Percentiles rank a stretch among this genome's conserved stretches.
Conservation (phyloP, 2,329 filamentous ascomycete species). For the Chrysoporthe cubensis region DNA sequence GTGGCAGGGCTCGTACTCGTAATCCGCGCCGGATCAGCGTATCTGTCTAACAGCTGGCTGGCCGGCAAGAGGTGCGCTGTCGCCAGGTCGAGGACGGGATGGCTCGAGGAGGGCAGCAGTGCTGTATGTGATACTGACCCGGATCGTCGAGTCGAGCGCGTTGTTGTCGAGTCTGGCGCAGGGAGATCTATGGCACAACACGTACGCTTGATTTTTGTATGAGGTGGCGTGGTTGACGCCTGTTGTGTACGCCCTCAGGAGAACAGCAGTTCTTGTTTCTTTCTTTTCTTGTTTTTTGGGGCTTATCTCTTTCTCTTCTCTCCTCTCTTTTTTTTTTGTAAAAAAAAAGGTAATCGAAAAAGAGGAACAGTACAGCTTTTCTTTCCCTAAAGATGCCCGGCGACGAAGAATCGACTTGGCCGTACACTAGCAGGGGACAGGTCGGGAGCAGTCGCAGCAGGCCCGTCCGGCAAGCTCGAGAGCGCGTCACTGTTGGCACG, state of each 20-base stretch:
- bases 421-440: not conserved
- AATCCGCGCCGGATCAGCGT: not conserved
- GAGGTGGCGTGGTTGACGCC: not conserved
- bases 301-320: not conserved
- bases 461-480: not conserved
- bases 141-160: not conserved
- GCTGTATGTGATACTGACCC: not conserved
- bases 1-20: not conserved
- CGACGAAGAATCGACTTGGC: not conserved
- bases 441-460: not conserved
- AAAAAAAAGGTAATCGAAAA: too few relatives aligned
- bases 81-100: too few relatives aligned
- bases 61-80: not conserved
- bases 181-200: constrained; percentile 2
- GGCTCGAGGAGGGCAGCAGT: not conserved
- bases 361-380: not conserved
- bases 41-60: not conserved
- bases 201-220: not conserved
- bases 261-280: not conserved
- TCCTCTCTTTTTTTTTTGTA: not conserved
- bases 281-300: not conserved
- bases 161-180: constrained; percentile 2
- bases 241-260: not conserved
- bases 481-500: constrained; percentile 15
- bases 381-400: not conserved